Base-by-base conservation (phyloP, 1,139 yeast species). In the Sugiyamaella novakii region DNA sequence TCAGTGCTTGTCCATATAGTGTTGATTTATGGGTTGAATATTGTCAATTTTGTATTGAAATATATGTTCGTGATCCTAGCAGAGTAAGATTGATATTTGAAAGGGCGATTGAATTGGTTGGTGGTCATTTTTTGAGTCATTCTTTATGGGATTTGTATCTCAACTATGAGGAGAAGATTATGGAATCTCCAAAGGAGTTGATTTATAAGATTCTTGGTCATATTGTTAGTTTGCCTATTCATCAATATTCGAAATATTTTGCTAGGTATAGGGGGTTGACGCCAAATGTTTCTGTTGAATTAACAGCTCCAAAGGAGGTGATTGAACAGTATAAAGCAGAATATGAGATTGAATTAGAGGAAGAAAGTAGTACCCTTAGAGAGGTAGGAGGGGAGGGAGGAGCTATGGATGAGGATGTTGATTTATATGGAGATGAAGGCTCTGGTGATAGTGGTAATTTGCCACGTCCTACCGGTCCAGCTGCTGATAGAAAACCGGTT, bases 141-240 rank as follows among this genome's bases (percentile, higher is more conserved):
- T 83, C 83, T 48, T 83, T 91, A 59, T 92, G 95, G 81, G 83
- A 80, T 55, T 63, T 79, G 38, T 91, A 87, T 61, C 62, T 91
- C 34, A 73, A 78, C 6, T 82, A 82, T 73, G 69, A 75, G 62
- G 60, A 72, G 66, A 59, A 51, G 14, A 30, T 40, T 11, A 38
- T 33, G 21, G 37, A n/a, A 19, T 35, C 54, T 5, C 25, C 49
- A 15, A 38, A 76, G 57, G 56, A 72, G 59, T 59, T 65, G 53
- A 70, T 40, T 62, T 68, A 68, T 48, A 60, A 65, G 37, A 57
- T 88, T 10, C 67, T 89, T 31, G 71, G 89, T 47, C 73, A 82
- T 38, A 69, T 84, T 7, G 65, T 87, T 7, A 87, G 83, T 56
- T 70, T 86, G 1, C 98, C 98, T 0, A 58, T 84, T 28, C 88